Evolutionary conservation across 768 basidiomycete species (phyloP).

Genomic region (Gautieria morchelliformis): DNA sequence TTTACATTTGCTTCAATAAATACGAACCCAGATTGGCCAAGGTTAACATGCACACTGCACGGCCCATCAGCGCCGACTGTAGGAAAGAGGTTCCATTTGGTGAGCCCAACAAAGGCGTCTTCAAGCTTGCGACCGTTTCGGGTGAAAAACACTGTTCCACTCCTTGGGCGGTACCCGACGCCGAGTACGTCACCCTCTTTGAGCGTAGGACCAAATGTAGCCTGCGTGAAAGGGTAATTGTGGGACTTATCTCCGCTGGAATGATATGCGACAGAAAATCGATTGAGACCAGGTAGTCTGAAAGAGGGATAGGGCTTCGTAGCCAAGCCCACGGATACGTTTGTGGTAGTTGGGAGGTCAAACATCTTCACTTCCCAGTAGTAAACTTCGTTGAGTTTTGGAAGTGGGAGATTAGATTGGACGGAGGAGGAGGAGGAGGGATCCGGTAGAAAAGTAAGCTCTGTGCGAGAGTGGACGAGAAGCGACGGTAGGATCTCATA

Average conservation of each 20-base stretch:
- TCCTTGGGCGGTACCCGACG: slow-evolving; percentile 90
- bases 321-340: slow-evolving; percentile 85
- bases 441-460: slow-evolving; percentile 96
- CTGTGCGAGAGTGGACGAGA: slow-evolving; percentile 90
- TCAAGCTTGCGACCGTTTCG: slow-evolving; percentile 96
- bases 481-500: slow-evolving; percentile 91
- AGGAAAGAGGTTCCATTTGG: slow-evolving; percentile 90
- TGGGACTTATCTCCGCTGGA: slow-evolving; percentile 96
- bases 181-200: slow-evolving; percentile 96
- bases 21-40: slow-evolving; percentile 96
- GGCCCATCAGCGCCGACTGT: slow-evolving; percentile 95
- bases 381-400: slow-evolving; percentile 97
- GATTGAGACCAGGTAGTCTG: slow-evolving; percentile 78
- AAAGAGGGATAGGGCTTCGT: slow-evolving; percentile 97
- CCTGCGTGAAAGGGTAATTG: slow-evolving; percentile 88
- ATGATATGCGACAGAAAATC: slow-evolving; percentile 89
- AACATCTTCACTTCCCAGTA: slow-evolving; percentile 99
- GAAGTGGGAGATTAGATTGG: slow-evolving; percentile 92
- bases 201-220: slow-evolving; percentile 72
- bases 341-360: slow-evolving; percentile 82
- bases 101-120: slow-evolving; percentile 88
- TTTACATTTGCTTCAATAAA: slow-evolving; percentile 99
- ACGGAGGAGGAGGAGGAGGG: slow-evolving; percentile 91
- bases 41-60: slow-evolving; percentile 93
- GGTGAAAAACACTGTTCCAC: slow-evolving; percentile 98